Conservation (phyloP, 176 grass and related monocot species). For the Microstegium vimineum region DNA sequence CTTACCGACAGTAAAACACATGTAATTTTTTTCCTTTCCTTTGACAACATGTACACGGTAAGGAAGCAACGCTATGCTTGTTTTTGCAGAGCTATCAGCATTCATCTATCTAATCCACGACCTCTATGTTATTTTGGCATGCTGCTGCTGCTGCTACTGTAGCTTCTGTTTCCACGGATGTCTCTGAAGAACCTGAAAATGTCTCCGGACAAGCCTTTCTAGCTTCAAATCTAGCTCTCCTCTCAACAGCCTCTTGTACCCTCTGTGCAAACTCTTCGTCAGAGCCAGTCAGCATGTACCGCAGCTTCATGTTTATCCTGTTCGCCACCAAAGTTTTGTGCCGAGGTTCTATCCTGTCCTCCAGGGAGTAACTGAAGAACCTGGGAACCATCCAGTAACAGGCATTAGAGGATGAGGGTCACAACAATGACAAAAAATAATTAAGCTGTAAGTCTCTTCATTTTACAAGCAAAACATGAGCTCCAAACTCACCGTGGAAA, state of each 20-base stretch:
- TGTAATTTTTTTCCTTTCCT: neutral
- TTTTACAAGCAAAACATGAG: neutral
- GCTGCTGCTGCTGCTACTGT: neutral
- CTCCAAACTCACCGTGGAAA: slow-evolving; percentile 62
- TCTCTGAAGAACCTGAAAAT: neutral
- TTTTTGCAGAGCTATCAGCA: neutral
- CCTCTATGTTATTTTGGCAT: neutral
- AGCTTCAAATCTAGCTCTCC: slow-evolving; percentile 67
- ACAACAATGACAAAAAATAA: neutral
- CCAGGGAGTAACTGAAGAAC: slow-evolving; percentile 94
- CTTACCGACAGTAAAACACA: neutral
- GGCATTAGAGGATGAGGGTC: neutral
- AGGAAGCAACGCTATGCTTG: neutral
- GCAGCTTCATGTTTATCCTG: slow-evolving; percentile 86
- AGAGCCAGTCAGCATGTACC: slow-evolving; percentile 70
- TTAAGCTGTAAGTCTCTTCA: neutral
- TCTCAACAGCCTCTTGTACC: slow-evolving; percentile 58
- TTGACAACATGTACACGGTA: neutral
- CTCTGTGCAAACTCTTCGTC: slow-evolving; percentile 74
- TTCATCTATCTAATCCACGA: neutral
- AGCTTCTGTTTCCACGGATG: neutral
- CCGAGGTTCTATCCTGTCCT: slow-evolving; percentile 69
- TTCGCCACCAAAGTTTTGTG: slow-evolving; percentile 67
- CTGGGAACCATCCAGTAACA: slow-evolving; percentile 30
- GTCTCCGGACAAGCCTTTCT: slow-evolving; percentile 19